phyloP scores from a whole-genome alignment of 176 grass and related monocot genomes.

The Pharus latifolius region DNA sequence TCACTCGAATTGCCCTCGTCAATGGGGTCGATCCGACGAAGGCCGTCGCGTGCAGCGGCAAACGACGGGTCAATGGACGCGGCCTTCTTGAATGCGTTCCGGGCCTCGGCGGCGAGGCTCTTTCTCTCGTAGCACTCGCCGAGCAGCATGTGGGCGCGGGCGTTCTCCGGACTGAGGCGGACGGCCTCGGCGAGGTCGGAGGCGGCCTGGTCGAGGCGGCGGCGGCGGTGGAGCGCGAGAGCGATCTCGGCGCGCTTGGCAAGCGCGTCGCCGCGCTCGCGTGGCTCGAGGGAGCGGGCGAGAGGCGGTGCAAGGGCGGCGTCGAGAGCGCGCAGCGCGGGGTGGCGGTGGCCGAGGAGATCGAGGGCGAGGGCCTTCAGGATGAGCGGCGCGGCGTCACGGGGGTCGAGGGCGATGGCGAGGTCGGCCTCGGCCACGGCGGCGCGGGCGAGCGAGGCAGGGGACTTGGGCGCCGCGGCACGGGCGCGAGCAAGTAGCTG shows the following conservation, averaged over 20 bases:
- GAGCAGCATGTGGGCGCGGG: constrained; percentile 48
- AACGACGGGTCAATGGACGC: constrained; percentile 43
- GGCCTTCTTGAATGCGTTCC: constrained; percentile 52
- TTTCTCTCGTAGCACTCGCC: constrained; percentile 79
- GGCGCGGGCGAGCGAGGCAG: constrained; percentile 20
- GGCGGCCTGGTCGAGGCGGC: constrained; percentile 46
- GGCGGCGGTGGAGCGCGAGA: constrained; percentile 42
- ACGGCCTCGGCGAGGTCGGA: constrained; percentile 57
- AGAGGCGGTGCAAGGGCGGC: constrained; percentile 48
- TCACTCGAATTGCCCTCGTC: constrained; percentile 22
- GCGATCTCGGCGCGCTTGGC: constrained; percentile 73
- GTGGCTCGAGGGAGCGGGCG: constrained; percentile 39
- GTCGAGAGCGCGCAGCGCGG: constrained; percentile 60
- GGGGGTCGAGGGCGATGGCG: constrained; percentile 68
- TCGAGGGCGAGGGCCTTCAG: constrained; percentile 84
- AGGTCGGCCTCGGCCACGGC: constrained; percentile 62
- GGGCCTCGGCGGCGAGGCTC: constrained; percentile 31
- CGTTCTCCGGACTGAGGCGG: constrained; percentile 67
- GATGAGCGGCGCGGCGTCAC: constrained; percentile 66
- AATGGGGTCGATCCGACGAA: constrained; percentile 22
- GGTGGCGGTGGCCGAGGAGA: constrained; percentile 55
- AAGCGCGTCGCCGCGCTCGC: constrained; percentile 72
- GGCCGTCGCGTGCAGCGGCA: constrained; percentile 29
- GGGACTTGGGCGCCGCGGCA: background rate
- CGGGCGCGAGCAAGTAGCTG: constrained; percentile 73